Conservation (phyloP, 2,329 filamentous ascomycete species). For the Phaeosphaeriaceae sp. region DNA sequence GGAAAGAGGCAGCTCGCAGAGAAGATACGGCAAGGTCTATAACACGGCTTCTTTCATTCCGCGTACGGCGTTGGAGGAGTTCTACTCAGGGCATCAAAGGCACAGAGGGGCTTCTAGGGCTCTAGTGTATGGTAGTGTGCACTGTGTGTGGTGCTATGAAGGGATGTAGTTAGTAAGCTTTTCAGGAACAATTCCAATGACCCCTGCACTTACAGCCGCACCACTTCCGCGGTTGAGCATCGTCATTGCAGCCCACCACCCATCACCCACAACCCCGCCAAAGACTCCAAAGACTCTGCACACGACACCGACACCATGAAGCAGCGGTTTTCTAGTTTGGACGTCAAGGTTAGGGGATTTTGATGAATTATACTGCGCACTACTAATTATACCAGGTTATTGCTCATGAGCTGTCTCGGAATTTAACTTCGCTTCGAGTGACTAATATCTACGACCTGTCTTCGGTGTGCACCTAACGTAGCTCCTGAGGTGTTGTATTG, state of each 20-base stretch:
- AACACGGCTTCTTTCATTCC: conserved; percentile 12
- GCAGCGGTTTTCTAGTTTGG: conserved; percentile 79
- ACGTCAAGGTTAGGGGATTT: conserved; percentile 67
- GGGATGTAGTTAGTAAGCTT: conserved; percentile 5
- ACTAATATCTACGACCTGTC: conserved; percentile 96
- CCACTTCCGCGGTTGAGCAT: conserved; percentile 23
- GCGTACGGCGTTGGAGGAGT: conserved; percentile 43
- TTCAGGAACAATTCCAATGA: conserved; percentile 25
- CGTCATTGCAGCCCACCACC: conserved; percentile 41
- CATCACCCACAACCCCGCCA: conserved; percentile 36
- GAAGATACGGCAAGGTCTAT: conserved; percentile 78
- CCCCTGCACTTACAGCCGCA: conserved; percentile 28
- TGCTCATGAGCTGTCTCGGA: conserved; percentile 84
- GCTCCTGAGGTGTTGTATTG: no score
- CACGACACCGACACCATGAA: conserved; percentile 64
- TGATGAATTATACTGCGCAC: background rate
- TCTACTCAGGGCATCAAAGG: conserved; percentile 12
- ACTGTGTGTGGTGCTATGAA: background rate
- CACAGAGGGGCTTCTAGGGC: conserved; percentile 14
- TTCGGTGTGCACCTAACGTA: conserved; percentile 60
- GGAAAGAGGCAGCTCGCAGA: conserved; percentile 91
- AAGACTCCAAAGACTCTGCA: conserved; percentile 37
- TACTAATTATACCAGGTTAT: conserved; percentile 70
- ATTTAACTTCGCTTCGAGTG: conserved; percentile 78
- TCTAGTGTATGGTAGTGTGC: background rate